These are phyloP conservation scores for Paramyrothecium sp. DNA, from an alignment of 2,329 filamentous ascomycete genomes.

Conservation along the genomic window DNA sequence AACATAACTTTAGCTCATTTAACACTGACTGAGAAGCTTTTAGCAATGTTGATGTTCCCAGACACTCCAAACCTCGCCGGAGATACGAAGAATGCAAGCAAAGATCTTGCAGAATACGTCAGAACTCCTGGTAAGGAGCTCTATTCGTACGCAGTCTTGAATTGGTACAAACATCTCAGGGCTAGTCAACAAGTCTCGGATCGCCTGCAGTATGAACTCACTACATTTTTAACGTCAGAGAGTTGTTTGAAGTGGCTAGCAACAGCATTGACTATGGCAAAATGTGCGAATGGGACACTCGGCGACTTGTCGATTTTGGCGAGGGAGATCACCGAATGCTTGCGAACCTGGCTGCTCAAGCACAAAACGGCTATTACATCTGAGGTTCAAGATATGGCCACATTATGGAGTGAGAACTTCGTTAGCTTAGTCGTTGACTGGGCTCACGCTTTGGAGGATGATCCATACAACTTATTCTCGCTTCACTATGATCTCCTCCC, in stretches of 20 bases:
- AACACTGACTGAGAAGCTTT: neutral
- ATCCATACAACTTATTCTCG: neutral
- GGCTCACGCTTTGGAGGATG: neutral
- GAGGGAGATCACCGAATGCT: neutral
- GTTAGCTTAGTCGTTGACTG: neutral
- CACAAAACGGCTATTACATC: neutral
- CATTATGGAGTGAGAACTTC: neutral
- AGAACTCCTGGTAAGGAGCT: neutral
- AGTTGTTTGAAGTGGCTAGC: neutral
- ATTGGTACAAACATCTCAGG: neutral
- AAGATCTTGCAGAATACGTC: neutral
- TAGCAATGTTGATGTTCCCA: neutral
- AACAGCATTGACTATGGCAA: neutral
- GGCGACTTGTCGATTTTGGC: neutral
- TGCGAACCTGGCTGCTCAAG: neutral
- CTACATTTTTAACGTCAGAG: neutral
- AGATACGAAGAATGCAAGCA: neutral
- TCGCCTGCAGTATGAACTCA: neutral
- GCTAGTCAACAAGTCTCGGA: neutral
- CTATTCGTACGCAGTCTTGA: neutral
- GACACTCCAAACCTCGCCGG: neutral
- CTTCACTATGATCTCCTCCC: neutral
- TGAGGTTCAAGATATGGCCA: neutral
- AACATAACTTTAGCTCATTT: neutral
- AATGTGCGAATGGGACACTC: neutral